Conservation (phyloP, 2,329 filamentous ascomycete species). For the Trichothecium sympodiale region DNA sequence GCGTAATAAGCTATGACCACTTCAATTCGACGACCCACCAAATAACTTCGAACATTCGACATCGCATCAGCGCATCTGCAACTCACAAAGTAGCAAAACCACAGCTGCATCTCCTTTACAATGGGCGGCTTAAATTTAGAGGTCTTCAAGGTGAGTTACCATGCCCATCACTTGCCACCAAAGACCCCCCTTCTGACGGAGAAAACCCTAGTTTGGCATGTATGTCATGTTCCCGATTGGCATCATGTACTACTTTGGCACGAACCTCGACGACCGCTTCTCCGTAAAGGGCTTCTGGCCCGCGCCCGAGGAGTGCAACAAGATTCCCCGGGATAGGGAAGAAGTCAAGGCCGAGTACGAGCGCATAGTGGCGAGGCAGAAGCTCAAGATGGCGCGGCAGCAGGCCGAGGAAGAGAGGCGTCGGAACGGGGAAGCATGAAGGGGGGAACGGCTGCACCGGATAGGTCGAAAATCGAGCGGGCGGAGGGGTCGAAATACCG, state of each 20-base stretch:
- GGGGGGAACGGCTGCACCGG: slow-evolving; percentile 6
- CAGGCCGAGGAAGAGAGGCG: slow-evolving; percentile 22
- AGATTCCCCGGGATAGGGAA: slow-evolving; percentile 64
- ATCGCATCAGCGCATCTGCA: too few relatives aligned
- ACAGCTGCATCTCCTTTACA: slow-evolving; percentile 7
- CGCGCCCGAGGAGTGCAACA: slow-evolving; percentile 63
- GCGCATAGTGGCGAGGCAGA: slow-evolving; percentile 51
- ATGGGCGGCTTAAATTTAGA: slow-evolving; percentile 80
- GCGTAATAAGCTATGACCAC: too few relatives aligned
- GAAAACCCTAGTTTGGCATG: slow-evolving; percentile 68
- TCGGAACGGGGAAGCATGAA: slow-evolving; percentile 11
- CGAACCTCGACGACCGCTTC: slow-evolving; percentile 91
- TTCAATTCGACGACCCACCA: too few relatives aligned
- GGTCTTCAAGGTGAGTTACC: slow-evolving; percentile 68
- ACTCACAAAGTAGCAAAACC: too few relatives aligned
- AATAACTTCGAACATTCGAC: too few relatives aligned
- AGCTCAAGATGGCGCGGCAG: slow-evolving; percentile 60
- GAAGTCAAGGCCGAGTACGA: slow-evolving; percentile 77
- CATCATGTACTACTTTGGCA: slow-evolving; percentile 99
- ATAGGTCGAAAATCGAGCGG: background rate
- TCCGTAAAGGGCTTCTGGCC: slow-evolving; percentile 90
- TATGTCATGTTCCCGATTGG: slow-evolving; percentile 98
- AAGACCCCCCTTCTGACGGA: background rate
- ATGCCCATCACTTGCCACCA: background rate
- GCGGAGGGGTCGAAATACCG: background rate